Evolutionary conservation across 78 protist genomes (phyloP), one percentile per base, ranked within the genome.

Genomic region (Cavenderia fasciculata): DNA sequence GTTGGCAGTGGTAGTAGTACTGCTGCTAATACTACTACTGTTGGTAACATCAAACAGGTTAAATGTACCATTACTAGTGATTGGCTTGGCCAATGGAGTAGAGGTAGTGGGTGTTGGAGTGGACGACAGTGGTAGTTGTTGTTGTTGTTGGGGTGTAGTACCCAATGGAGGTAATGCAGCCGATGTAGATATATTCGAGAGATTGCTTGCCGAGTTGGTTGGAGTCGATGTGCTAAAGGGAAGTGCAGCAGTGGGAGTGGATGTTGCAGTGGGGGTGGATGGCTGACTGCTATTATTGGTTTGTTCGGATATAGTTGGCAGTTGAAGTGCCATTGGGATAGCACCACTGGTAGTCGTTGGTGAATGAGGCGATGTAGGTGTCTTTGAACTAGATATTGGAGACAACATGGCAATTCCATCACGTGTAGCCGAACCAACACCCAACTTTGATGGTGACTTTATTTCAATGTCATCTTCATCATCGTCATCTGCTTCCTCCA

Each of bases 401-500:
- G 76, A 51, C 4, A 70, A 2, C 4, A 43, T 6, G 1, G 49
- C 4, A 21, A 66, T 66, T 6, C 27, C 63, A 23, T 29, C 21
- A 10, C 59, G 8, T 49, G 54, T 49, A n/a, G n/a, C n/a, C n/a
- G n/a, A n/a, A n/a, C n/a, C n/a, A n/a, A n/a, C n/a, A n/a, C n/a
- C n/a, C n/a, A n/a, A n/a, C 54, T 18, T 49, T 49, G 14, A 18
- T 49, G 54, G 54, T 49, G 54, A 49, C 54, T 18, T 49, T 49
- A 61, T 19, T n/a, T 68, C 54, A 33, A 16, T 57, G n/a, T 23
- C 56, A 7, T 44, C 66, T 11, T 47, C 47, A 57, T 36, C 66
- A 56, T 59, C 57, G 7, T 14, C 12, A 40, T 68, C 77, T 41
- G 36, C 65, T 2, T 79, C 89, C 2, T 51, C 77, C 23, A 79